phyloP scores from a whole-genome alignment of 768 basidiomycete genomes.

The Trametes punicea region DNA sequence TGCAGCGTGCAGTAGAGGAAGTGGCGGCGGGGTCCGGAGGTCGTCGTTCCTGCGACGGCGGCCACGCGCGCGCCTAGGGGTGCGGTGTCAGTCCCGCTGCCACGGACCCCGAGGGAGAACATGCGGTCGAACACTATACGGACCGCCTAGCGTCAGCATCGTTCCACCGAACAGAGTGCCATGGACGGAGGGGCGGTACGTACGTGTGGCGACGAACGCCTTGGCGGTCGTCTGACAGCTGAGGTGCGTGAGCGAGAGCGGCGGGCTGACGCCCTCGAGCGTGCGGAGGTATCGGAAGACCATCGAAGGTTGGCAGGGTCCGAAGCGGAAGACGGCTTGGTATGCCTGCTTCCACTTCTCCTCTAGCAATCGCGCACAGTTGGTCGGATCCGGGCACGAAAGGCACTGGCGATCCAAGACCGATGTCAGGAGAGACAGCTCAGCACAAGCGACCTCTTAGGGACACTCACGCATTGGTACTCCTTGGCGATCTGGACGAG shows the following conservation, averaged over 20 bases:
- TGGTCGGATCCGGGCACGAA: slow-evolving; percentile 76
- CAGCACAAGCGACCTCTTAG: not conserved
- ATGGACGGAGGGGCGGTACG: not conserved
- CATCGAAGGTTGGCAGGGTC: slow-evolving; percentile 87
- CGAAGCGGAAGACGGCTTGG: slow-evolving; percentile 82
- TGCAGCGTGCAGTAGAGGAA: slow-evolving; percentile 81
- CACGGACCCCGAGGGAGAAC: slow-evolving; percentile 85
- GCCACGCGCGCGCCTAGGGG: slow-evolving; percentile 62
- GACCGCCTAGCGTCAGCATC: slow-evolving; percentile 2
- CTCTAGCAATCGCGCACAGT: slow-evolving; percentile 81
- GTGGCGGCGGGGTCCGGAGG: slow-evolving; percentile 73
- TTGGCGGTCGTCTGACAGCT: slow-evolving; percentile 88
- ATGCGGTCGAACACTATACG: slow-evolving; percentile 78
- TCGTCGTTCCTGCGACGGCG: slow-evolving; percentile 54
- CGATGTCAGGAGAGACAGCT: not conserved
- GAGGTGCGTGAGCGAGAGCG: slow-evolving; percentile 80
- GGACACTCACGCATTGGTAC: slow-evolving; percentile 82
- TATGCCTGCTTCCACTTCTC: slow-evolving; percentile 95
- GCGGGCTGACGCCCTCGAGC: slow-evolving; percentile 88
- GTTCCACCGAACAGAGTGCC: not conserved
- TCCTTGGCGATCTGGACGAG: slow-evolving; percentile 87
- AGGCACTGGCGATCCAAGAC: slow-evolving; percentile 49
- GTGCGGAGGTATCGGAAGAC: slow-evolving; percentile 88
- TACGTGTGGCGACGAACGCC: slow-evolving; percentile 82
- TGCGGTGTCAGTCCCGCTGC: slow-evolving; percentile 63